Evolutionary conservation across 441 rosid genomes (phyloP), one percentile per base, ranked within the genome.

Genomic region (Sinapis alba): DNA sequence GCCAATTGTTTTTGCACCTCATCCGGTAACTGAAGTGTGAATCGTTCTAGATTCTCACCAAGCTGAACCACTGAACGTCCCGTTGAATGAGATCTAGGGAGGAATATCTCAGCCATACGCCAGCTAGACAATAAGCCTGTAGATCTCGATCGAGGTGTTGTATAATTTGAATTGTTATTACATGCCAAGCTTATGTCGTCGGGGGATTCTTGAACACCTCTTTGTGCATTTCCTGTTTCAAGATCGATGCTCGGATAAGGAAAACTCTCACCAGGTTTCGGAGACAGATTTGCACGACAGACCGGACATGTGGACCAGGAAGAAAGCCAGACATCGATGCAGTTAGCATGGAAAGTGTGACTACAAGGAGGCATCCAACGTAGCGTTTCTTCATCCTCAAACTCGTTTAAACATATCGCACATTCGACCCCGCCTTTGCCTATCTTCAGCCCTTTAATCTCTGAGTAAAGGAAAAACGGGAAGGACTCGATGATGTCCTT

Each of bases 381-480:
- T 67, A 88, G 80, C 28, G 75, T 74, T 61, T 86, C 87, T 30
- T 89, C 82, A 28, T 84, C 91, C 61, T 79, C 84, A 20, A 89
- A 87, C 79, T 86, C 90, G 59, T 59, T 86, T 15, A 89, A 36
- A 84, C 90, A 87, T 27, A 89, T 88, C 9, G 91, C 90, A 78
- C 93, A 89, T 78, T 87, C 93, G 5, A 89, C 82, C 72, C 84
- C 73, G 9, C 61, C 83, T 34, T 84, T 73, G 2, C 91, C 90
- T 45, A 84, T 84, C 81, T 84, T 87, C n/a, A 82, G 69, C 65
- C 75, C 81, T 66, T 83, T 86, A 24, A 87, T 88, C 23, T 82
- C 60, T 38, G 88, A 84, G 69, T 86, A 86, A 4, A 57, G 71
- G 38, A 88, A 88, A 23, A 73, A 71, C 3, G 92, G 90, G 43